Evolutionary conservation across 139 green algal genomes (phyloP).

Genomic region (Micromonas pusilla): DNA sequence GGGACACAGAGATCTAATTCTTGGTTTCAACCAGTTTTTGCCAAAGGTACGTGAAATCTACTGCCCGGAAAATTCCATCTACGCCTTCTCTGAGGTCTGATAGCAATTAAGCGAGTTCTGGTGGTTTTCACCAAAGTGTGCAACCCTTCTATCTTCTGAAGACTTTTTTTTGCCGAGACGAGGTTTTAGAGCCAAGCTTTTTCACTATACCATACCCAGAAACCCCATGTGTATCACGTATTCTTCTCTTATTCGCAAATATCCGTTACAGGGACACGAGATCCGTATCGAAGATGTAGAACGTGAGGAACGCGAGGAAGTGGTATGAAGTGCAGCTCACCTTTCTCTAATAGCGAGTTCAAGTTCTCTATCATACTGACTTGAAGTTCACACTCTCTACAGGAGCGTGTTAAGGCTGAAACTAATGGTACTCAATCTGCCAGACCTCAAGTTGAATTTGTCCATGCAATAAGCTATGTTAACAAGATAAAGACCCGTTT

Average conservation of each 20-base stretch:
- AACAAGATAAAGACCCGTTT: constrained; percentile 99
- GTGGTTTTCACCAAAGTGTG: too few species aligned
- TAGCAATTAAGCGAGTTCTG: too few species aligned
- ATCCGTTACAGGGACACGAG: constrained; percentile 30
- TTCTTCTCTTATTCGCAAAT: too few species aligned
- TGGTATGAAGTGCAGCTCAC: constrained; percentile 14
- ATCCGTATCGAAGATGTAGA: constrained; percentile 28
- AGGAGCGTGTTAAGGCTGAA: neutral
- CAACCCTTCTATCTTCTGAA: too few species aligned
- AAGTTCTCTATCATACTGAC: neutral
- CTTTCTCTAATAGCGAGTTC: neutral
- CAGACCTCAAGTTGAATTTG: constrained; percentile 82
- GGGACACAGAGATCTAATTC: constrained; percentile 88
- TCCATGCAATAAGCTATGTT: constrained; percentile 99
- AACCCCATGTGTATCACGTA: too few species aligned
- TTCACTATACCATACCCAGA: too few species aligned
- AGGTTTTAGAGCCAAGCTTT: too few species aligned
- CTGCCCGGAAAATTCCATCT: too few species aligned
- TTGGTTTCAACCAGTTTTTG: constrained; percentile 99
- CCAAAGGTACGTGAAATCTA: constrained; percentile 70
- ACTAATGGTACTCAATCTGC: neutral
- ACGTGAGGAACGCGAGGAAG: constrained; percentile 30
- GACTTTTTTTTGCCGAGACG: neutral
- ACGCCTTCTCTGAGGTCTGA: too few species aligned
- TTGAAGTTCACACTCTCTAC: neutral